Base-by-base conservation (phyloP, 192 early-diverging fungal species). In the Geranomyces variabilis region DNA sequence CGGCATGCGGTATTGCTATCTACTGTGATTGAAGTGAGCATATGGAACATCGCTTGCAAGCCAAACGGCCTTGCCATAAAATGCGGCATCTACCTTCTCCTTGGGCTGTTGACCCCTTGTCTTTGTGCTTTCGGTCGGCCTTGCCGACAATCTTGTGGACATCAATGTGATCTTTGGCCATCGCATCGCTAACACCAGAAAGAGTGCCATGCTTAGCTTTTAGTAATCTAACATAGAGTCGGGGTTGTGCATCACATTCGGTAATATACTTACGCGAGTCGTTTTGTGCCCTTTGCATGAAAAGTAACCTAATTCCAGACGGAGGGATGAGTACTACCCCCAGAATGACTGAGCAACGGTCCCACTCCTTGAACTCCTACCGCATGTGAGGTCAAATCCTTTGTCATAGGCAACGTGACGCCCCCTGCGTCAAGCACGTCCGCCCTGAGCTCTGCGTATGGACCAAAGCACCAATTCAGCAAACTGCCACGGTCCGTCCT, bases 381-480 rank as follows among this genome's bases (percentile, higher is more conserved):
- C 68, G 73, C 49, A 61, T 84, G 76, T 61, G 79, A 69, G 36
- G 84, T 75, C 19, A 93, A 64, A 53, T 85, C 78, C 1, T 79
- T 75, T 19, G 80, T 79, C n/a, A 92, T 75, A 29, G 81, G 76
- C 14, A 91, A 65, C 17, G 86, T 79, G 1, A 83, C 81, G 7
- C 88, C 87, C 6, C 86, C 80, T 24, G 81, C 84, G 81, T 93
- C 92, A 62, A 86, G 63, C 12, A 92, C 82, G 83, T 93, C 90
- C 12, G 88, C 80, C 3, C 82, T 78, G 34, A 92, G 69, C 30
- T 81, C 90, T 91, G 43, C 3, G 2, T 3, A 28, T 6, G 8
- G 7, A 30, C 36, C 3, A 41, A 10, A 41, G 36, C 5, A 41
- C 3, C 36, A 41, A 7, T 41, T 41, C 36, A 41, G 3, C 3